Percentiles rank a stretch among this genome's conserved stretches.
Evolutionary conservation across 2,329 filamentous ascomycete genomes (phyloP).

Genomic region (Epichloe hybrida): DNA sequence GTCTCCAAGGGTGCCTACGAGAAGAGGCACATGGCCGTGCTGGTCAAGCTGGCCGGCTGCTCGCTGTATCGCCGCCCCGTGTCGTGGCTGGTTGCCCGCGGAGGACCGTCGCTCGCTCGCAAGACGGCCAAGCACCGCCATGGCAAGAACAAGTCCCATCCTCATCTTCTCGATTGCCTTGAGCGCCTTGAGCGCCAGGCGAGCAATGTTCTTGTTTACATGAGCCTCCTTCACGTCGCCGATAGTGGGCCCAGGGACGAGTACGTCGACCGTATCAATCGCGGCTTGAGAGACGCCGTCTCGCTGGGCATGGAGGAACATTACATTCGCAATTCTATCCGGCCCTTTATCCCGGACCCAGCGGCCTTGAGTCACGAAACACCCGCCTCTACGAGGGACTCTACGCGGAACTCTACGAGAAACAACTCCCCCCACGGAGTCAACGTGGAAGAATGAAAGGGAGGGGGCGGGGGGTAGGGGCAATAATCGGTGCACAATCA

Average conservation of each 20-base stretch:
- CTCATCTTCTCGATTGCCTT: not conserved
- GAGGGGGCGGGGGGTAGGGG: too few relatives aligned
- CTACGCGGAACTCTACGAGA: not conserved
- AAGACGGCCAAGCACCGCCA: slow-evolving; percentile 9
- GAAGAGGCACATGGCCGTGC: slow-evolving; percentile 21
- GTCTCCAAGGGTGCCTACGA: slow-evolving; percentile 25
- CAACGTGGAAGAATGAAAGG: not conserved
- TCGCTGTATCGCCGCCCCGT: slow-evolving; percentile 22
- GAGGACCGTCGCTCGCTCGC: slow-evolving; percentile 18
- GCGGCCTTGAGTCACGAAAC: not conserved
- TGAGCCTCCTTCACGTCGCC: slow-evolving; percentile 19
- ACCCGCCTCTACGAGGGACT: not conserved
- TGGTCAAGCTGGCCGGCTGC: slow-evolving; percentile 19
- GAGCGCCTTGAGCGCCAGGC: slow-evolving; percentile 1
- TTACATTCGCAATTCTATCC: slow-evolving; percentile 24
- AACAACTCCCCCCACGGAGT: not conserved
- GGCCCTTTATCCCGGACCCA: slow-evolving; percentile 20
- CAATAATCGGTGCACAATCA: not conserved
- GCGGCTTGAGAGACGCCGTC: slow-evolving; percentile 22
- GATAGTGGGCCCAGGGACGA: slow-evolving; percentile 24
- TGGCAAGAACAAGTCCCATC: not conserved
- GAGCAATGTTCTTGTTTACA: slow-evolving; percentile 25
- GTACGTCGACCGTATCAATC: slow-evolving; percentile 27
- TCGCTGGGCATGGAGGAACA: slow-evolving; percentile 21
- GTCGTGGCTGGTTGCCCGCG: slow-evolving; percentile 24